Percentiles rank a stretch among this genome's conserved stretches.
Evolutionary conservation across 495 filamentous ascomycete species (phyloP).

Genomic region (Hypoxylon perforatum): DNA sequence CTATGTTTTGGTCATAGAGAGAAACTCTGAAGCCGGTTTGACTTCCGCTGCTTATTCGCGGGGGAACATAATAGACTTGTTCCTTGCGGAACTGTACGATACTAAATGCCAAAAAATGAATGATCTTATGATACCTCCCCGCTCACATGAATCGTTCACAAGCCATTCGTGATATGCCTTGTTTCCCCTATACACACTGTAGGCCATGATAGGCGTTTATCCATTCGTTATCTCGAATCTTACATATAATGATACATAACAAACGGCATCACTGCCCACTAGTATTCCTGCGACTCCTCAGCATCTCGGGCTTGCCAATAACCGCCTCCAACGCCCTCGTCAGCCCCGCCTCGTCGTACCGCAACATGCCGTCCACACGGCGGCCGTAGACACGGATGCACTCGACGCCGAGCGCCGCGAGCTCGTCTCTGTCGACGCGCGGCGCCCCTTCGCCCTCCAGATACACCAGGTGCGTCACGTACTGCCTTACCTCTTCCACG

Average conservation of each 20-base stretch:
- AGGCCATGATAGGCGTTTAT: too few relatives aligned
- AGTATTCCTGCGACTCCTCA: slow-evolving; percentile 75
- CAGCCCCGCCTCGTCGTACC: slow-evolving; percentile 82
- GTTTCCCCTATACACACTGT: neutral
- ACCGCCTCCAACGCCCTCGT: slow-evolving; percentile 82
- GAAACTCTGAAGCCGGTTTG: neutral
- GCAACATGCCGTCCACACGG: slow-evolving; percentile 66
- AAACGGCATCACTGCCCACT: slow-evolving; percentile 42
- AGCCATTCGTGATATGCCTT: neutral
- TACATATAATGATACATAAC: slow-evolving; percentile 4
- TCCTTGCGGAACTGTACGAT: slow-evolving; percentile 43
- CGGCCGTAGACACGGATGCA: slow-evolving; percentile 80
- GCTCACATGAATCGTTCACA: neutral
- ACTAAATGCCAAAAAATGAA: slow-evolving; percentile 32
- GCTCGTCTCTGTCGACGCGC: slow-evolving; percentile 70
- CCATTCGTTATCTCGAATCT: neutral
- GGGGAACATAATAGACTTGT: slow-evolving; percentile 23
- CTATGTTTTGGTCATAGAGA: slow-evolving; percentile 4
- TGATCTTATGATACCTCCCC: slow-evolving; percentile 18
- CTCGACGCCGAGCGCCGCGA: slow-evolving; percentile 77
- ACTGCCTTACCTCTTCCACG: slow-evolving; percentile 54
- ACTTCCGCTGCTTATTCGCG: slow-evolving; percentile 20
- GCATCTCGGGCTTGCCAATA: slow-evolving; percentile 73
- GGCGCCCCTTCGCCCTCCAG: slow-evolving; percentile 79
- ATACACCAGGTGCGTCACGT: slow-evolving; percentile 88